Evolutionary conservation across 2,329 filamentous ascomycete genomes (phyloP).

Genomic region (Pestalotiopsis sp.): DNA sequence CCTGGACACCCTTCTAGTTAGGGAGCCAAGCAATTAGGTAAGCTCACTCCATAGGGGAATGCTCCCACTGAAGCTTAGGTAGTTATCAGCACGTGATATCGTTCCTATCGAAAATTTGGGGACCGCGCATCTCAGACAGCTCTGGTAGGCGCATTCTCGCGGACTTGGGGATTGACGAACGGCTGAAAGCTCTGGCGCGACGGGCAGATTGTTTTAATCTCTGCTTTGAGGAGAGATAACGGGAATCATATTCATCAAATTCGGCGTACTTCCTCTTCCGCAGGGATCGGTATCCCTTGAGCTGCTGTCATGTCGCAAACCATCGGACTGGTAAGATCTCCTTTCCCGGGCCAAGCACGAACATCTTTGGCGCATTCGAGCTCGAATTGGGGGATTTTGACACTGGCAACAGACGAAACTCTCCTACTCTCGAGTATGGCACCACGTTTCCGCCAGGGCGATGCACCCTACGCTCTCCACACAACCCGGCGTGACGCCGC

Average conservation of each 20-base stretch:
- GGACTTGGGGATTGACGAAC: not conserved
- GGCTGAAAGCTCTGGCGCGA: not conserved
- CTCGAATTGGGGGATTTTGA: not conserved
- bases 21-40: not conserved
- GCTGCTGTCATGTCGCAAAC: conserved; percentile 73
- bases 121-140: conserved; percentile 1
- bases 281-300: conserved; percentile 25
- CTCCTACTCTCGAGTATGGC: conserved; percentile 96
- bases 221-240: not conserved
- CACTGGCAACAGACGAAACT: conserved; percentile 75
- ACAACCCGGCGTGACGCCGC: conserved; percentile 61
- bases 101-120: conserved; percentile 12
- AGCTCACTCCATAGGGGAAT: too few species aligned
- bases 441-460: conserved; percentile 75
- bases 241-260: not conserved
- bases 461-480: conserved; percentile 65
- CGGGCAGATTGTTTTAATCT: not conserved
- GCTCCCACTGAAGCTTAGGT: not conserved
- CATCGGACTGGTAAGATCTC: conserved; percentile 68
- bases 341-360: not conserved
- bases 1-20: too few species aligned
- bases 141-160: not conserved
- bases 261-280: not conserved
- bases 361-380: not conserved
- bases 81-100: conserved; percentile 6